Evolutionary conservation across 768 basidiomycete genomes (phyloP).

Genomic region (Auricularia cornea): DNA sequence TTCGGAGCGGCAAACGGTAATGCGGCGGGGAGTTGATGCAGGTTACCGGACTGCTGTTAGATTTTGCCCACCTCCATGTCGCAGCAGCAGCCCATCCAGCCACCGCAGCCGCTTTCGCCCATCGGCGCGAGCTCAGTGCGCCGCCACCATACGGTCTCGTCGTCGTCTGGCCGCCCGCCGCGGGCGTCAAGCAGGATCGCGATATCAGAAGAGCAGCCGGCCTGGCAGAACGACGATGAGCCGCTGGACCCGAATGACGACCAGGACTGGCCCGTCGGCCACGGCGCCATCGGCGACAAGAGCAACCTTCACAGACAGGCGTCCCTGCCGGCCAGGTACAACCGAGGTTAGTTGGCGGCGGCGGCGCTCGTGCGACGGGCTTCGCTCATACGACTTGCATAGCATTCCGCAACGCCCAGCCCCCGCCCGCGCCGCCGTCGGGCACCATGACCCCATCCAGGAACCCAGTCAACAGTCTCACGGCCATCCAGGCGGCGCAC

Average conservation of each 20-base stretch:
- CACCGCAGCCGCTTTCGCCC: neutral
- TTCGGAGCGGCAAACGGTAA: no score
- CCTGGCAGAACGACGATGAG: slow-evolving; percentile 55
- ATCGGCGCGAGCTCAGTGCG: slow-evolving; percentile 34
- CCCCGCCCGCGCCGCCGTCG: slow-evolving; percentile 20
- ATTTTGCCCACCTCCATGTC: neutral
- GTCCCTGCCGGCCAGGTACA: slow-evolving; percentile 73
- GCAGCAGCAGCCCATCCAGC: neutral
- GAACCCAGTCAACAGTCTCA: slow-evolving; percentile 63
- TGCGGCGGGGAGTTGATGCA: no score
- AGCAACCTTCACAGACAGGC: slow-evolving; percentile 65
- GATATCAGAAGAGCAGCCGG: slow-evolving; percentile 60
- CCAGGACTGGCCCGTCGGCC: slow-evolving; percentile 56
- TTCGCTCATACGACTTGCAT: neutral
- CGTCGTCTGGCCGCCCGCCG: slow-evolving; percentile 52
- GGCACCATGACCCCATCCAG: slow-evolving; percentile 57
- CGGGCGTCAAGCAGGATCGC: slow-evolving; percentile 51
- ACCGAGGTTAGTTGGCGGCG: slow-evolving; percentile 42
- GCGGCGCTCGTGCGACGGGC: slow-evolving; percentile 11
- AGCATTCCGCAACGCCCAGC: slow-evolving; percentile 6
- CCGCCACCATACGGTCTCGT: slow-evolving; percentile 77
- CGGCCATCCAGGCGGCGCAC: slow-evolving; percentile 53
- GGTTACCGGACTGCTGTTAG: no score
- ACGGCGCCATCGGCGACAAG: slow-evolving; percentile 80
- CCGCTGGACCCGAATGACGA: slow-evolving; percentile 65